Conservation (phyloP, 257 asterid species). For the Voacanga thouarsii region DNA sequence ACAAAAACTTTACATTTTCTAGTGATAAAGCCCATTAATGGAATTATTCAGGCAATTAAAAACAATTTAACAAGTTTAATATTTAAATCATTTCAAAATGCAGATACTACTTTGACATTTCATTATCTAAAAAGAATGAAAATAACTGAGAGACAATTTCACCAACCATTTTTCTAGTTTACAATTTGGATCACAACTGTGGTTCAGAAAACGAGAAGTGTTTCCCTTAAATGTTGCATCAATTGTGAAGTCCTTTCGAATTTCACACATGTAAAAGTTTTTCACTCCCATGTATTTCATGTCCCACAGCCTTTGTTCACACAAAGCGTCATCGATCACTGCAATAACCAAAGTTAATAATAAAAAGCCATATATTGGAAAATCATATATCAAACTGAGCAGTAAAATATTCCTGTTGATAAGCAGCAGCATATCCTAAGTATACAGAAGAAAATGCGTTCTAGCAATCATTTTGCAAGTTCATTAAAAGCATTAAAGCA, state of each 20-base stretch:
- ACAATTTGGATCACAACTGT: constrained; percentile 93
- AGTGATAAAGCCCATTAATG: background rate
- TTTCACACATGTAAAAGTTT: constrained; percentile 95
- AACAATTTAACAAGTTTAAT: background rate
- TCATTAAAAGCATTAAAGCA: background rate
- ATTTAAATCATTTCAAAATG: background rate
- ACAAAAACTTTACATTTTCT: too few relatives aligned
- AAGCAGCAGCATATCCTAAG: background rate
- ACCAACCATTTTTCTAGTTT: constrained; percentile 89
- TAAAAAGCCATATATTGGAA: constrained; percentile 2
- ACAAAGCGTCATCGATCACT: constrained; percentile 87
- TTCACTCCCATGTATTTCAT: constrained; percentile 69
- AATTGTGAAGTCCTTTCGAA: constrained; percentile 79
- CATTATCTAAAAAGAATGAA: constrained; percentile 1
- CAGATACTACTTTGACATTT: background rate
- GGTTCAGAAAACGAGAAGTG: constrained; percentile 83
- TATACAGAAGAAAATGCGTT: background rate
- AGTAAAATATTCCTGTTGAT: background rate
- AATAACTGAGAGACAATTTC: constrained; percentile 18
- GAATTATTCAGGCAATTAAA: background rate
- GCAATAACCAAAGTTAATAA: constrained; percentile 28
- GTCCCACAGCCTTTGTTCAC: constrained; percentile 90
- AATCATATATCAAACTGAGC: constrained; percentile 3
- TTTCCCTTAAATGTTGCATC: constrained; percentile 97
- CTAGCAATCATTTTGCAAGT: background rate